phyloP scores from a whole-genome alignment of 257 asterid species.

The Scutellaria minor region DNA sequence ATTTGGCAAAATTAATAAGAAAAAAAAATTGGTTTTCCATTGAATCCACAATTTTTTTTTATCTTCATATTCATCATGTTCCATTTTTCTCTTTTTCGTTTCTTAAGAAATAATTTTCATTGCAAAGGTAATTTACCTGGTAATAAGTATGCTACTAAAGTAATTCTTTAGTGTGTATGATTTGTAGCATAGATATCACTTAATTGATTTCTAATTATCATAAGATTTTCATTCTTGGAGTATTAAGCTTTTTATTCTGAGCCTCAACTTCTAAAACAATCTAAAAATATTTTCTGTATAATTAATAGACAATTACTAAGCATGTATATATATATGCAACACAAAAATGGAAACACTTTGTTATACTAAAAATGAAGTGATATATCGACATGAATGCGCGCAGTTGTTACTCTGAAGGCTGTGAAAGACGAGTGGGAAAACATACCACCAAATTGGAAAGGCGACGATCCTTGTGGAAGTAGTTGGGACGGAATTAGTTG shows the following conservation, averaged over 20 bases:
- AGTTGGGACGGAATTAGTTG: slow-evolving; percentile 76
- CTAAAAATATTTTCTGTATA: no score
- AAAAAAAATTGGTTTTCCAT: no score
- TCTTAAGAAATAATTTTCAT: not conserved
- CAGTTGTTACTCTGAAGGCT: slow-evolving; percentile 60
- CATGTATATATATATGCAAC: no score
- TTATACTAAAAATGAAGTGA: no score
- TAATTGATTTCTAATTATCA: no score
- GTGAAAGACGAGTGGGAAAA: slow-evolving; percentile 54
- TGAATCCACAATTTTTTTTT: no score
- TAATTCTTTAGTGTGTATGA: not conserved
- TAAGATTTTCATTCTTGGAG: not conserved
- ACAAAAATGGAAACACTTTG: no score
- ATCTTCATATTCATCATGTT: no score
- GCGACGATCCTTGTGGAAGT: slow-evolving; percentile 70
- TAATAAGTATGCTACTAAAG: not conserved
- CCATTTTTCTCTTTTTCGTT: no score
- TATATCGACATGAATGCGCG: slow-evolving; percentile 23
- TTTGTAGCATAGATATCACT: not conserved
- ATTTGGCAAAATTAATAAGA: no score
- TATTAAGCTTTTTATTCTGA: not conserved
- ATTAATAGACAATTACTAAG: no score
- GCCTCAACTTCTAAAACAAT: not conserved
- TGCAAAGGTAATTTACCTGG: no score
- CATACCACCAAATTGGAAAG: slow-evolving; percentile 71